A percentile compares a stretch with the other conserved stretches of the same genome.
Evolutionary conservation across 2,329 filamentous ascomycete genomes (phyloP).

Genomic region (Aspergillus sp.): DNA sequence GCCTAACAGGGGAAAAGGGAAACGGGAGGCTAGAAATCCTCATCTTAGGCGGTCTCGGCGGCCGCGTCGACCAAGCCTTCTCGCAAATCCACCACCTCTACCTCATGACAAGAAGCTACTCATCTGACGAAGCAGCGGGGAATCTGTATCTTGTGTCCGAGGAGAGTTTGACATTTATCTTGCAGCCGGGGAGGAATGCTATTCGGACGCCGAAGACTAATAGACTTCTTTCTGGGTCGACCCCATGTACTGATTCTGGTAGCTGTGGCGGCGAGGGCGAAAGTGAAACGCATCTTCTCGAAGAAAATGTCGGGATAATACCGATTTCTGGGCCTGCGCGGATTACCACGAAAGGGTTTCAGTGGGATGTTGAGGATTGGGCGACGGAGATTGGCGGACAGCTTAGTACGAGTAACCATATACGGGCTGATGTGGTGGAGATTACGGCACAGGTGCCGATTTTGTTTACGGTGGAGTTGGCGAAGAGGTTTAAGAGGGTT

Average conservation of each 20-base stretch:
- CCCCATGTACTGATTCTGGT: not conserved
- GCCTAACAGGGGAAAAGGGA: conserved; percentile 4
- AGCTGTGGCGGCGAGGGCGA: not conserved
- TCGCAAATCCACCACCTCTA: conserved; percentile 83
- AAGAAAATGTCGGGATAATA: conserved; percentile 76
- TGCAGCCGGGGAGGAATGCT: conserved; percentile 61
- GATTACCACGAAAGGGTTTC: conserved; percentile 73
- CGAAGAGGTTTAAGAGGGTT: conserved; percentile 28
- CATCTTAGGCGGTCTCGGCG: conserved; percentile 75
- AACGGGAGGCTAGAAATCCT: conserved; percentile 55
- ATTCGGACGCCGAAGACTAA: conserved; percentile 55
- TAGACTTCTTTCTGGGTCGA: conserved; percentile 6
- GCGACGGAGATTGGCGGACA: conserved; percentile 65
- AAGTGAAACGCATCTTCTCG: conserved; percentile 25
- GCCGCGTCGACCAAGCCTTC: conserved; percentile 86
- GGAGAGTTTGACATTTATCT: conserved; percentile 72
- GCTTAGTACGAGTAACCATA: conserved; percentile 75
- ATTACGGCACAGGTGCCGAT: conserved; percentile 59
- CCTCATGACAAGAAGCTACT: conserved; percentile 27
- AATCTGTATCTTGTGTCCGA: conserved; percentile 73
- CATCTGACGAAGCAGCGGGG: conserved; percentile 31
- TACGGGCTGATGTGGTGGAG: conserved; percentile 54
- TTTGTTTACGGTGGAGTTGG: conserved; percentile 67
- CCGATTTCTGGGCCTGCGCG: conserved; percentile 70
- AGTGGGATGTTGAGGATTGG: conserved; percentile 89